Conservation (phyloP, 441 rosid species). For the Syzygium malaccense region DNA sequence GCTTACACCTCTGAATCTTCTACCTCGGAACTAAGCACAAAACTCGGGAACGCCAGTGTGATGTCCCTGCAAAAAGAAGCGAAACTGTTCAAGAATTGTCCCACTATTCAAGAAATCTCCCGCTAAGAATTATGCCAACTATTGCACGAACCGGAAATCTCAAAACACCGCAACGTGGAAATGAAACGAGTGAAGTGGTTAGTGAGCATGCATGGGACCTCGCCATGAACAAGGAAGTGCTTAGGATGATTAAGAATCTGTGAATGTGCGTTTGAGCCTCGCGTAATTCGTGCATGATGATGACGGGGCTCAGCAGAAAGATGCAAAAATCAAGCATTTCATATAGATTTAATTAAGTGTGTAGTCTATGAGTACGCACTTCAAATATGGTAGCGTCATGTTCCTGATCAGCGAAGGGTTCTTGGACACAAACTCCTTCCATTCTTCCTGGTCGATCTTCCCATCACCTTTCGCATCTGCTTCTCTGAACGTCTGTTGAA, state of each 20-base stretch:
- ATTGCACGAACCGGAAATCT: background rate
- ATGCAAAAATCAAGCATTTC: background rate
- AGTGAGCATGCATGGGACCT: background rate
- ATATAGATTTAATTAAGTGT: background rate
- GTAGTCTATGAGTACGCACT: slow-evolving; percentile 25
- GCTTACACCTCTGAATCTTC: slow-evolving; percentile 40
- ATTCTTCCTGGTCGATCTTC: slow-evolving; percentile 64
- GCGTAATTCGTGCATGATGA: background rate
- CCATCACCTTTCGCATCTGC: slow-evolving; percentile 63
- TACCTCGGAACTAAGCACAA: slow-evolving; percentile 41
- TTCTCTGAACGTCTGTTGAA: slow-evolving; percentile 43
- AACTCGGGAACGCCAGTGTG: slow-evolving; percentile 73
- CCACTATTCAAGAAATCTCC: background rate
- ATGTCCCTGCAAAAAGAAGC: slow-evolving; percentile 48
- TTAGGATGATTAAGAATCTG: background rate
- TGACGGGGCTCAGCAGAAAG: background rate
- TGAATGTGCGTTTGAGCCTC: background rate
- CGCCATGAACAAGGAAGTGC: background rate
- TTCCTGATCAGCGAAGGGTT: slow-evolving; percentile 70
- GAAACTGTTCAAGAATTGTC: background rate
- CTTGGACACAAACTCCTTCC: slow-evolving; percentile 63
- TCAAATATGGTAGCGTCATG: slow-evolving; percentile 76
- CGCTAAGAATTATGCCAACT: background rate
- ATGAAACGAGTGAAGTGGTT: background rate
- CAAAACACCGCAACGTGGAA: background rate